Percentiles rank a stretch among this genome's conserved stretches.
These are phyloP conservation scores for Carex pumila DNA, from an alignment of 176 grass and related monocot species.

Conservation along the genomic window DNA sequence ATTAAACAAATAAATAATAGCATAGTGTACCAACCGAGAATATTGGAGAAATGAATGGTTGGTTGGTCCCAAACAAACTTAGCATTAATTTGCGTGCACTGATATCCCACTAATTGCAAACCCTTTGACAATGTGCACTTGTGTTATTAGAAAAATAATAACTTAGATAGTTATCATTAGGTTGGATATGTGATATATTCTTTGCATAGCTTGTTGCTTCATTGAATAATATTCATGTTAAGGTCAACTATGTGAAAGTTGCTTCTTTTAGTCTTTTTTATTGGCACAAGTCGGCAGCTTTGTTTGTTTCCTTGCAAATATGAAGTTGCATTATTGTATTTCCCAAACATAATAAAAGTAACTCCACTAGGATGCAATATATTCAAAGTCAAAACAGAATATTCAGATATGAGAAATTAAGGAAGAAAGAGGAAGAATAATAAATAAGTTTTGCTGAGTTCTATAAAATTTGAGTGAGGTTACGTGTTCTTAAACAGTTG, in stretches of 20 bases:
- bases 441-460: background rate
- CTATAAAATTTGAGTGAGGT: too few species aligned
- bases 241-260: constrained; percentile 9
- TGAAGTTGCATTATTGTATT: constrained; percentile 2
- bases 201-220: background rate
- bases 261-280: background rate
- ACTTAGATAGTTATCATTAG: background rate
- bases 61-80: background rate
- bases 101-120: constrained; percentile 1
- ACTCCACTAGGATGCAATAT: background rate
- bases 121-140: constrained; percentile 7
- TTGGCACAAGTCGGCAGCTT: background rate
- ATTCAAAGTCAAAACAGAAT: constrained; percentile 15
- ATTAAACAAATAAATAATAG: background rate
- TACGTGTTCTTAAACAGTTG: too few species aligned
- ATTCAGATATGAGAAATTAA: background rate
- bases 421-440: too few species aligned
- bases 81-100: background rate
- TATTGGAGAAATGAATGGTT: background rate
- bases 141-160: constrained; percentile 12
- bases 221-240: background rate
- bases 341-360: background rate
- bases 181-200: background rate
- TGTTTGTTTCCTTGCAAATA: background rate
- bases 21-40: background rate